Evolutionary conservation across 805 yeast genomes (phyloP), one percentile per base, ranked within the genome.

Genomic region (Zygosaccharomyces gambellarensis): DNA sequence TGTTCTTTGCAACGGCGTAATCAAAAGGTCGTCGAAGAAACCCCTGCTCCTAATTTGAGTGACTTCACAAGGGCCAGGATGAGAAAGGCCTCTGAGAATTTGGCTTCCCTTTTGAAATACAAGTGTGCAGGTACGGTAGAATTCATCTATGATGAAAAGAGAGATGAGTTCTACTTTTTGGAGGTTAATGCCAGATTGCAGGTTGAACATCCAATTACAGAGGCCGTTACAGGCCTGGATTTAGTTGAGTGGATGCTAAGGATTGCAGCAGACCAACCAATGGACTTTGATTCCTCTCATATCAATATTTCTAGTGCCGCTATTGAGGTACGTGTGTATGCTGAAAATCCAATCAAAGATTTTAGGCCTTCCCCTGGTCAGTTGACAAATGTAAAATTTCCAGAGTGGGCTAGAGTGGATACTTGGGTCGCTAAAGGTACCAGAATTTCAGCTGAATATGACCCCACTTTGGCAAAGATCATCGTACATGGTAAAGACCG

Each of bases 61-160:
- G 90, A 81, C 49, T 67, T 77, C 4, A 90, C 96, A 2, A 79
- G 97, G 61, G 68, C 68, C 39, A 77, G 74, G 46, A 82, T 92
- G 85, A 81, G 90, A 70, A 73, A 74, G 46, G 92, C 97, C 39
- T 88, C 97, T 39, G 96, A 87, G 67, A 83, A 82, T 47, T 74
- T 92, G 54, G 97, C 85, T 42, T 71, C 90, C 2, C 72, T 85
- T 23, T 81, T 94, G 84, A 83, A 87, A 60, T 92, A 94, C 73
- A 90, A 88, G 71, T 83, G 96, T 71, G 99, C 98, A 36, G 99
- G 98, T 68, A 92, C 99, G 5, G 96, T 94, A 60, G 99, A 92
- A 71, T 92, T 83, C 67, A 90, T 92, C 61, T 92, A 87, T 64
- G 98, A 94, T 65, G 85, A 85, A 62, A 76, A 69, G 48, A 75